Evolutionary conservation across 1,284 basidiomycete species (phyloP).

Genomic region (Lignosus rhinocerotis): DNA sequence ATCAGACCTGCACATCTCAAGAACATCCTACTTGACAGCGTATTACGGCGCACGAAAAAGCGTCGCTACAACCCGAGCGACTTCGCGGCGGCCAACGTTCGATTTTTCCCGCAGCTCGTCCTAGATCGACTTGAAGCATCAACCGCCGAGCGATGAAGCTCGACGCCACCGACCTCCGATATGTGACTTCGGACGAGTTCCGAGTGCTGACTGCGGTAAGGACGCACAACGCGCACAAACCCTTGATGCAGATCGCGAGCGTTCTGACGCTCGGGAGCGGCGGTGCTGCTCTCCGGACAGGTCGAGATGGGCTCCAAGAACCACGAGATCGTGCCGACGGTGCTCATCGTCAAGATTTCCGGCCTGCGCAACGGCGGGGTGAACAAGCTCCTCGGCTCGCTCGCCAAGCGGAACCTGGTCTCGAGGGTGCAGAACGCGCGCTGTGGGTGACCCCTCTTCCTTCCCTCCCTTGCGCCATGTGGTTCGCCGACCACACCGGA

Average conservation of each 20-base stretch:
- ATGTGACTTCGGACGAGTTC: constrained; percentile 92
- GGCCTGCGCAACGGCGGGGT: constrained; percentile 89
- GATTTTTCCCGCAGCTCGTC: background rate
- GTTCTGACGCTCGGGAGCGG: background rate
- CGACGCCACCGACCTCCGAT: constrained; percentile 93
- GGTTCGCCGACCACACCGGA: background rate
- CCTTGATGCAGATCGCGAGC: background rate
- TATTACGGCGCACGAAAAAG: no score
- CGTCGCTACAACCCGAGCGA: background rate
- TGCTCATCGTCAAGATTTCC: constrained; percentile 89
- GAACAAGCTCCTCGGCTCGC: constrained; percentile 87
- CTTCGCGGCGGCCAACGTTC: no score
- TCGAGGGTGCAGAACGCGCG: constrained; percentile 89
- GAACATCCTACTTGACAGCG: no score
- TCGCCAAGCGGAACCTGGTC: constrained; percentile 91
- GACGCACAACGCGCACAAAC: background rate
- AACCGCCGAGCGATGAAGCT: no score
- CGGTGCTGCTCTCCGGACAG: constrained; percentile 45
- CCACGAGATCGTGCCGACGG: constrained; percentile 92
- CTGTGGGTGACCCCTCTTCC: constrained; percentile 53
- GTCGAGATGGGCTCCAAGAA: constrained; percentile 98
- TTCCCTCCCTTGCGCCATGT: background rate
- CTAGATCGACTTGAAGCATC: no score
- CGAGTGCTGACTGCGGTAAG: constrained; percentile 89
- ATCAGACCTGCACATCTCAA: no score